Percentiles rank a stretch among this genome's conserved stretches.
Evolutionary conservation across 257 asterid genomes (phyloP).

Genomic region (Nicotiana noctiflora): DNA sequence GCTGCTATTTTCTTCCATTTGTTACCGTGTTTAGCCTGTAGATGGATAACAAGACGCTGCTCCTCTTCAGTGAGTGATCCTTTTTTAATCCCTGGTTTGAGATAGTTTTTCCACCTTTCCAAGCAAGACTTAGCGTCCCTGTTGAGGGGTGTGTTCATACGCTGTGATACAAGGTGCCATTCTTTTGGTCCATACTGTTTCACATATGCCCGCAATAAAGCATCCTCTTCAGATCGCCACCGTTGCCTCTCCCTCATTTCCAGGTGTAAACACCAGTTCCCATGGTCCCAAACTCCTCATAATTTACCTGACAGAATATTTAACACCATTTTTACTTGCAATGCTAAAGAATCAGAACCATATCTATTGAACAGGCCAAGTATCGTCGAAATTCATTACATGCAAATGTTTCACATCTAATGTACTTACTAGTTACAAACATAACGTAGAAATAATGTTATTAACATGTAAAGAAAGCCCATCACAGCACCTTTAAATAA

Average conservation of each 20-base stretch:
- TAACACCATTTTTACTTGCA: background rate
- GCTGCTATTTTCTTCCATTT: constrained; percentile 70
- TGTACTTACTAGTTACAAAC: background rate
- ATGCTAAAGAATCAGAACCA: too few relatives aligned
- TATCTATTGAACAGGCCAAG: background rate
- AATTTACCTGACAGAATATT: constrained; percentile 9
- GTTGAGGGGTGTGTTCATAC: constrained; percentile 45
- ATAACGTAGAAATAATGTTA: background rate
- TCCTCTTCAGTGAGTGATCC: constrained; percentile 56
- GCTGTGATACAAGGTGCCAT: constrained; percentile 55
- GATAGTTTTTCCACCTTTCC: constrained; percentile 73
- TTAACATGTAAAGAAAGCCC: background rate
- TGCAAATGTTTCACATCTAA: background rate
- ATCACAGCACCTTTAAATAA: background rate
- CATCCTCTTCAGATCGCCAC: constrained; percentile 75
- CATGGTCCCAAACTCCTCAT: constrained; percentile 43
- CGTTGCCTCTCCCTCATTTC: constrained; percentile 74
- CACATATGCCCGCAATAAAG: constrained; percentile 47
- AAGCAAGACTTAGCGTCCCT: constrained; percentile 60
- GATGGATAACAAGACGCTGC: constrained; percentile 49
- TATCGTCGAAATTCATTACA: background rate
- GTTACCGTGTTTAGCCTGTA: constrained; percentile 47
- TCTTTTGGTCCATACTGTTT: constrained; percentile 61
- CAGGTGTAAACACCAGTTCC: constrained; percentile 29
- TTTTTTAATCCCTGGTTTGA: constrained; percentile 59